These are phyloP conservation scores for Madurella fahalii DNA, from an alignment of 2,329 filamentous ascomycete species.

Conservation along the genomic window DNA sequence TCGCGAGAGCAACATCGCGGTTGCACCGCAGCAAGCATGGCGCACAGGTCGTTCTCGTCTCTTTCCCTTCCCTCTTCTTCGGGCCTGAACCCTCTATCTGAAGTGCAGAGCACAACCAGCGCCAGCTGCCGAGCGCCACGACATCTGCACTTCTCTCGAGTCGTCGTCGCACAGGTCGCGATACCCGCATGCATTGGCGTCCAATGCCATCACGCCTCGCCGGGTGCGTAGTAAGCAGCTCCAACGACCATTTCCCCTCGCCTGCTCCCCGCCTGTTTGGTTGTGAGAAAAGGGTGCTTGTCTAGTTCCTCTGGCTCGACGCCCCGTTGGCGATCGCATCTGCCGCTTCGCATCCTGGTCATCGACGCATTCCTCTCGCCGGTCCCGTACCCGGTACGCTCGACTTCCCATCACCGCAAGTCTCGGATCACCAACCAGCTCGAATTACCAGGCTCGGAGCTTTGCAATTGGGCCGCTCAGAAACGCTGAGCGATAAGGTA, in stretches of 20 bases:
- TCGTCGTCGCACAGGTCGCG: conserved; percentile 2
- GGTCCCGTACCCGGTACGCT: too few relatives aligned
- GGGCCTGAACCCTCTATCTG: not conserved
- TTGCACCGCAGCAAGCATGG: not conserved
- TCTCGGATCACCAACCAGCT: too few relatives aligned
- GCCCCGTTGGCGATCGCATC: too few relatives aligned
- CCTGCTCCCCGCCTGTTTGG: not conserved
- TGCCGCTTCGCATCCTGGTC: too few relatives aligned
- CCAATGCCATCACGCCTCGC: conserved; percentile 13
- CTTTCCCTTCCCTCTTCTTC: not conserved
- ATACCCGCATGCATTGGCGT: conserved; percentile 13
- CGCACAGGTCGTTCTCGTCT: not conserved
- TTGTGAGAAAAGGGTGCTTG: not conserved
- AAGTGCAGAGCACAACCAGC: conserved; percentile 11
- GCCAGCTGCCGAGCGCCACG: not conserved
- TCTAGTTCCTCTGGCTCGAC: not conserved
- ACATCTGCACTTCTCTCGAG: not conserved
- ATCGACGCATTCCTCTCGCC: too few relatives aligned
- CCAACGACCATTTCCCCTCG: not conserved
- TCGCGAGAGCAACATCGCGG: conserved; percentile 11
- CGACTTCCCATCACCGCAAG: too few relatives aligned
- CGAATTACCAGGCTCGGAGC: too few relatives aligned
- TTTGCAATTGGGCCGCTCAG: too few relatives aligned
- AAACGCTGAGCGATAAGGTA: too few relatives aligned
- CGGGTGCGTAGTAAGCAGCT: conserved; percentile 3